A percentile compares a stretch with the other conserved stretches of the same genome.
Evolutionary conservation across 495 filamentous ascomycete genomes (phyloP).

Genomic region (Podospora pseudocomata): DNA sequence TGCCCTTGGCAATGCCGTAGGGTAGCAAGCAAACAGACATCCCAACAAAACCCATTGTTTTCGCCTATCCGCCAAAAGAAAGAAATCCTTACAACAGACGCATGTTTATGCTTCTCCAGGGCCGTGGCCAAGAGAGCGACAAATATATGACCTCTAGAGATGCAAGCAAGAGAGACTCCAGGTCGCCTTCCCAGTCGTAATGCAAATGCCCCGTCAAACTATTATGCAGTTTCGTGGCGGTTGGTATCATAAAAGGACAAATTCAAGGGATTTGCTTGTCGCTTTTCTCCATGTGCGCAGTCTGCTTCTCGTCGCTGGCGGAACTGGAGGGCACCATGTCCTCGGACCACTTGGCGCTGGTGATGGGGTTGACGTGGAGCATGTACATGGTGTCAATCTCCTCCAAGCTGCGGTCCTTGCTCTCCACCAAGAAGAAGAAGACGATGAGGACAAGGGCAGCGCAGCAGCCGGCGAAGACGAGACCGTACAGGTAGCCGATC

Average conservation of each 20-base stretch:
- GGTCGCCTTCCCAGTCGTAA: background rate
- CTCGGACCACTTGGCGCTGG: constrained; percentile 27
- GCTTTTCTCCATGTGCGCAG: constrained; percentile 10
- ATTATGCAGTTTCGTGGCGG: background rate
- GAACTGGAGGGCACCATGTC: constrained; percentile 7
- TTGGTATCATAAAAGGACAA: background rate
- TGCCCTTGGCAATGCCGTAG: too few species aligned
- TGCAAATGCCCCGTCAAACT: background rate
- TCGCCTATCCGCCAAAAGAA: background rate
- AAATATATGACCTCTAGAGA: background rate
- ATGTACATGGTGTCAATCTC: constrained; percentile 84
- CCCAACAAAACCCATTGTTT: background rate
- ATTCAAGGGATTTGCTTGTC: background rate
- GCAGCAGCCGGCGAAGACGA: constrained; percentile 76
- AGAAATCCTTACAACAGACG: background rate
- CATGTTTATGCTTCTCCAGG: background rate
- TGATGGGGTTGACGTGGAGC: constrained; percentile 60
- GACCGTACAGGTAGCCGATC: constrained; percentile 79
- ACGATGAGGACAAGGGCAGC: constrained; percentile 65
- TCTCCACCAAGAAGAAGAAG: constrained; percentile 68
- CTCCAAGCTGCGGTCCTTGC: constrained; percentile 52
- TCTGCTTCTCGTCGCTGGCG: constrained; percentile 6
- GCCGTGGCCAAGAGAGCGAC: constrained; percentile 1
- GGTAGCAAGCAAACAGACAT: background rate
- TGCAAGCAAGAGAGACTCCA: constrained; percentile 3